Conservation (phyloP, 2,329 filamentous ascomycete species). For the Corinectria fuckeliana region DNA sequence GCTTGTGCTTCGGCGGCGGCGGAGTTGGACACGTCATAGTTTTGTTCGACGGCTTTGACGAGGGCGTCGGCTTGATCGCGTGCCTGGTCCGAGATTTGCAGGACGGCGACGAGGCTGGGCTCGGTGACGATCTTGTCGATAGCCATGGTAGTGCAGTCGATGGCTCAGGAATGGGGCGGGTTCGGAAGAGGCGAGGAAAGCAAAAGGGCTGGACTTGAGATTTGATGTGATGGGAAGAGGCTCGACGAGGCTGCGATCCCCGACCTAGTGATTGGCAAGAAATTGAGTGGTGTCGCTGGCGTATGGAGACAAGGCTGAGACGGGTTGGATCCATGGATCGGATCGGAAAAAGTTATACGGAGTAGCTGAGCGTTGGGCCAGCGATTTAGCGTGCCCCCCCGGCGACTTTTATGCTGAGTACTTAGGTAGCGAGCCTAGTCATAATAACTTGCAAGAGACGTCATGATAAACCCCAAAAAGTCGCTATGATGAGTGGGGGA, state of each 20-base stretch:
- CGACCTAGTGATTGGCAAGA: not conserved
- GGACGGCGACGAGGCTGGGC: conserved; percentile 66
- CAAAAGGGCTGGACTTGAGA: not conserved
- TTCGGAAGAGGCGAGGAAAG: not conserved
- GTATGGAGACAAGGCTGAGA: conserved; percentile 19
- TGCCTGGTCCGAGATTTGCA: conserved; percentile 75
- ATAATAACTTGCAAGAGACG: not conserved
- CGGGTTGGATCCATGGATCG: not conserved
- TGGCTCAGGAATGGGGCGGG: not conserved
- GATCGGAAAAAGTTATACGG: conserved; percentile 14
- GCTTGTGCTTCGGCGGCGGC: conserved; percentile 57
- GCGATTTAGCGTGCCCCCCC: not conserved
- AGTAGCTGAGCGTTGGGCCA: not conserved
- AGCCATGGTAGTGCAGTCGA: conserved; percentile 39
- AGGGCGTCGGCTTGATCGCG: conserved; percentile 74
- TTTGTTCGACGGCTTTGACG: conserved; percentile 59
- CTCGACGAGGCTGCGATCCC: conserved; percentile 9
- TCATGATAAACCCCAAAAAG: not conserved
- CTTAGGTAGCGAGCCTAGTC: not conserved
- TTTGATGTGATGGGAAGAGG: not conserved
- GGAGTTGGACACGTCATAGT: conserved; percentile 49
- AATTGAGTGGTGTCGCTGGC: not conserved
- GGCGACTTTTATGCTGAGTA: not conserved
- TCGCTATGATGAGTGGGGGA: not conserved
- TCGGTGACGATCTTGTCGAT: conserved; percentile 50